Conservation (phyloP, 208 protist genomes). For the Herpetomonas tarakana region DNA sequence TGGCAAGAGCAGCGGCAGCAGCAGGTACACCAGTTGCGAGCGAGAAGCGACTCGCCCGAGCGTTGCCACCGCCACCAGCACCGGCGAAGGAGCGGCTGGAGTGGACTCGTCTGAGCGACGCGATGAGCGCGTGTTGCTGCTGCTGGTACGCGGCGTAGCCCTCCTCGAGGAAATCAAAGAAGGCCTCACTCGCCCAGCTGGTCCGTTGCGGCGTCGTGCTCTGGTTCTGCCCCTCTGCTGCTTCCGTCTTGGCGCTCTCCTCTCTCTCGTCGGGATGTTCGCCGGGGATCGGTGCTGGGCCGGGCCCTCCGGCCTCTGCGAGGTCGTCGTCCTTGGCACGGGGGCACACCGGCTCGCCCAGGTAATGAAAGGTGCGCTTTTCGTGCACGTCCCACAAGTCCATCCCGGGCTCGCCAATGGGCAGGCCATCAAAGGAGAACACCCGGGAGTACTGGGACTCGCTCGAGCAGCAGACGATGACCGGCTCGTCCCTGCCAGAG, state of each 20-base stretch:
- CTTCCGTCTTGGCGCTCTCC: no score
- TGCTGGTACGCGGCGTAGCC: slow-evolving; percentile 2
- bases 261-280: no score
- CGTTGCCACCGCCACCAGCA: not conserved
- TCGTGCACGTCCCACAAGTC: slow-evolving; percentile 40
- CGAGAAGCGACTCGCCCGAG: no score
- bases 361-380: slow-evolving; percentile 42
- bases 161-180: slow-evolving; percentile 12
- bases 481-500: slow-evolving; percentile 13
- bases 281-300: no score
- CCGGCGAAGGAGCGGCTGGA: not conserved
- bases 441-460: slow-evolving; percentile 57
- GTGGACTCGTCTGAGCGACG: not conserved
- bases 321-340: no score
- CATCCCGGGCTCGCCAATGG: slow-evolving; percentile 79
- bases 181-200: not conserved
- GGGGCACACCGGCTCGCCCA: slow-evolving; percentile 37
- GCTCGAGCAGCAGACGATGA: slow-evolving; percentile 55
- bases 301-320: no score
- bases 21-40: no score
- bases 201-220: not conserved
- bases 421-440: slow-evolving; percentile 58
- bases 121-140: not conserved
- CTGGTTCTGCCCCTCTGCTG: not conserved
- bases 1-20: no score